phyloP scores from a whole-genome alignment of 148 eudicot genomes.

The Chenopodium formosanum region DNA sequence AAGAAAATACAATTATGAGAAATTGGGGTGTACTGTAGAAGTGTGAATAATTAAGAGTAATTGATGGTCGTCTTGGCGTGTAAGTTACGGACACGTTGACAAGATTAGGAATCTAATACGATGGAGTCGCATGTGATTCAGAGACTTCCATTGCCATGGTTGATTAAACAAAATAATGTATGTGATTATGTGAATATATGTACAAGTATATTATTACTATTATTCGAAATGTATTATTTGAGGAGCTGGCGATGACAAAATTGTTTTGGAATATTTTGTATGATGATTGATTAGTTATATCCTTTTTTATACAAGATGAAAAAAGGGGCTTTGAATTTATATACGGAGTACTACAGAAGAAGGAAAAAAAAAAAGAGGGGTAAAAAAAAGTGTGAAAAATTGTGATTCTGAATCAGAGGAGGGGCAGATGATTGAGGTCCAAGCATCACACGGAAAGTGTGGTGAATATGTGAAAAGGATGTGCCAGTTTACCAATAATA shows the following conservation, averaged over 20 bases:
- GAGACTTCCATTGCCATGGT: not conserved
- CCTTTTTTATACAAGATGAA: not conserved
- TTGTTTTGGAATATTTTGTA: too few species aligned
- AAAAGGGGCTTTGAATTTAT: not conserved
- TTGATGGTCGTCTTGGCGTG: conserved; percentile 35
- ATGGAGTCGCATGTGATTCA: conserved; percentile 23
- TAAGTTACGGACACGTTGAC: conserved; percentile 44
- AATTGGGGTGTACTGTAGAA: too few species aligned
- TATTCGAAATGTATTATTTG: too few species aligned
- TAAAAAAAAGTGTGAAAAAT: not conserved
- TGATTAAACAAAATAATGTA: too few species aligned
- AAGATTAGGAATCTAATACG: conserved; percentile 24
- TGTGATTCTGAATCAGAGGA: not conserved
- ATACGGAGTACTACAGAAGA: too few species aligned
- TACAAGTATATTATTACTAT: too few species aligned
- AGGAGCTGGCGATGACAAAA: too few species aligned
- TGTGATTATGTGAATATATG: too few species aligned
- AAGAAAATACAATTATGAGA: too few species aligned
- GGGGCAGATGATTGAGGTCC: not conserved
- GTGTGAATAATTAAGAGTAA: not conserved
- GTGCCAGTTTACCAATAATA: not conserved
- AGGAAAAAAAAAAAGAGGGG: not conserved
- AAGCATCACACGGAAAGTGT: conserved; percentile 24
- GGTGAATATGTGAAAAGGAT: conserved; percentile 20
- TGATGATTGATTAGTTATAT: not conserved